These are phyloP conservation scores for Cercospora nicotianae DNA, from an alignment of 2,329 filamentous ascomycete genomes.

Conservation along the genomic window DNA sequence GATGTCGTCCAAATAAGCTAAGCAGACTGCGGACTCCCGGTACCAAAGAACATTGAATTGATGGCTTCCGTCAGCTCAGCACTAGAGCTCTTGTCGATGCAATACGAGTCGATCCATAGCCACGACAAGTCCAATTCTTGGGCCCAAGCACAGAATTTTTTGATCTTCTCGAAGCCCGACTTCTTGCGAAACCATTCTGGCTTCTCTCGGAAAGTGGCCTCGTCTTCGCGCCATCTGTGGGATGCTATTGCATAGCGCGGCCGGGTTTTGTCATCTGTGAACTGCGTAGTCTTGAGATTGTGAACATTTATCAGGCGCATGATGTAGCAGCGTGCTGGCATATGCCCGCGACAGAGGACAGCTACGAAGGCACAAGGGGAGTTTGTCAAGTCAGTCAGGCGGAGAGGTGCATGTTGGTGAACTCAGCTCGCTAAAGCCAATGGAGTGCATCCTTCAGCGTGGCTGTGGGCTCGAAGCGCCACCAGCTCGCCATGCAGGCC, in stretches of 20 bases:
- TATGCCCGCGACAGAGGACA: neutral
- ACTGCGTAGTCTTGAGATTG: conserved; percentile 10
- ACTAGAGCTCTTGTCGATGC: neutral
- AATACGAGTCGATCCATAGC: conserved; percentile 10
- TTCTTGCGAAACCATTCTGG: neutral
- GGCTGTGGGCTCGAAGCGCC: neutral
- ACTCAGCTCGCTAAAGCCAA: neutral
- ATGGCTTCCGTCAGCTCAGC: neutral
- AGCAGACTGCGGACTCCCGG: neutral
- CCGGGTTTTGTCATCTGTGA: neutral
- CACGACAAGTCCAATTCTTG: neutral
- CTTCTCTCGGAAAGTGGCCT: neutral
- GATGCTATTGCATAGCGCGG: conserved; percentile 3
- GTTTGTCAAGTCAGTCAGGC: neutral
- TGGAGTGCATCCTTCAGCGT: neutral
- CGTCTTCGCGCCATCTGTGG: conserved; percentile 8
- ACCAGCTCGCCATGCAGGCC: neutral
- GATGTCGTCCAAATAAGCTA: neutral
- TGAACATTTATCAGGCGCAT: conserved; percentile 12
- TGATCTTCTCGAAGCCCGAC: neutral
- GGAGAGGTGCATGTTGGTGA: neutral
- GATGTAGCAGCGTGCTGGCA: neutral
- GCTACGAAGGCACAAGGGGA: neutral
- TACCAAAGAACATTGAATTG: conserved; percentile 8
- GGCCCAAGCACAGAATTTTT: neutral